Evolutionary conservation across 2,329 filamentous ascomycete genomes (phyloP).

Genomic region (Cladosporium sp.): DNA sequence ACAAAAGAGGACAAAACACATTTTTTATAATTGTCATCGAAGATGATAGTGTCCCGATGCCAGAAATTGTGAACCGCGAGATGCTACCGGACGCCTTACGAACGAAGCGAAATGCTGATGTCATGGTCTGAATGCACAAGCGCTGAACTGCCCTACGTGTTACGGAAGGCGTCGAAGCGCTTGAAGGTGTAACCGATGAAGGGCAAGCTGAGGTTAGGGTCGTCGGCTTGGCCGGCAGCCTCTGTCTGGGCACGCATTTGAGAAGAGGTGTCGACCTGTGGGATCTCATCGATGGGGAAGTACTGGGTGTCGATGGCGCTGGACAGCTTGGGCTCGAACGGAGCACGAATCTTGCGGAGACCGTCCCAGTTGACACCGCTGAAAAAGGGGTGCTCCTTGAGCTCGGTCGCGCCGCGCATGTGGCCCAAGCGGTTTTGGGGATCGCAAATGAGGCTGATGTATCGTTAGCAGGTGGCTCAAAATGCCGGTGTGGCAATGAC

Average conservation of each 20-base stretch:
- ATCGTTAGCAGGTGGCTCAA: neutral
- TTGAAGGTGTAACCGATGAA: conserved; percentile 98
- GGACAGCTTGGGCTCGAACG: conserved; percentile 89
- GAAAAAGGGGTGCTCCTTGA: conserved; percentile 95
- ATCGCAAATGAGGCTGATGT: conserved; percentile 79
- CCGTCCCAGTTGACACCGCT: conserved; percentile 92
- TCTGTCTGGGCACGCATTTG: conserved; percentile 78
- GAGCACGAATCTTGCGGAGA: conserved; percentile 85
- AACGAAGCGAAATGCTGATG: neutral
- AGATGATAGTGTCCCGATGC: neutral
- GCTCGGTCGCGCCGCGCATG: conserved; percentile 76
- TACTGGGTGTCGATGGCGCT: conserved; percentile 96
- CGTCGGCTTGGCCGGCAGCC: conserved; percentile 64
- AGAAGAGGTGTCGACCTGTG: conserved; percentile 90
- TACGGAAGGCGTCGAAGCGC: conserved; percentile 71
- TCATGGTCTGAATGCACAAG: neutral
- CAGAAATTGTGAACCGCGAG: neutral
- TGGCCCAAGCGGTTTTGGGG: conserved; percentile 86
- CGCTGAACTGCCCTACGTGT: conserved; percentile 21
- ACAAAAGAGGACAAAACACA: neutral
- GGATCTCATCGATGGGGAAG: conserved; percentile 98
- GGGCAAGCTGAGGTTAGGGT: conserved; percentile 90
- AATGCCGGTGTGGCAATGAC: conserved; percentile 3
- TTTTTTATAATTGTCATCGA: neutral
- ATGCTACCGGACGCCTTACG: conserved; percentile 1